These are phyloP conservation scores for Trichoderma pleuroti DNA, from an alignment of 2,329 filamentous ascomycete species.

Conservation along the genomic window DNA sequence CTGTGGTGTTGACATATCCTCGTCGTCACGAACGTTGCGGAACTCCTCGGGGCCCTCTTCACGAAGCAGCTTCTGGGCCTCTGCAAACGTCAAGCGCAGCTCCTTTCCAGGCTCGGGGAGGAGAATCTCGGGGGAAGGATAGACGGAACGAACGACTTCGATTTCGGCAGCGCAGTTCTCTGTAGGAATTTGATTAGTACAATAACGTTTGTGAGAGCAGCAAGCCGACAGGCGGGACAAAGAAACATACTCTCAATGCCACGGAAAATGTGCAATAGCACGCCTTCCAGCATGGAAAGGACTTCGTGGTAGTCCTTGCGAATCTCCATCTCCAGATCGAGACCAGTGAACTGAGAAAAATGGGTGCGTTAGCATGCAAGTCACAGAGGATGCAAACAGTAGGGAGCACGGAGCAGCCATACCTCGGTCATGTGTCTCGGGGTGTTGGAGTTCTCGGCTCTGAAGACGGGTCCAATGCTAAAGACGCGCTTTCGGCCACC, in stretches of 20 bases:
- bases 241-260: conserved; percentile 41
- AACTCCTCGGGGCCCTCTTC: conserved; percentile 67
- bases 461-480: conserved; percentile 76
- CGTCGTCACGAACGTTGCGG: conserved; percentile 66
- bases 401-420: not conserved
- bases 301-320: conserved; percentile 75
- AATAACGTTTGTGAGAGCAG: not conserved
- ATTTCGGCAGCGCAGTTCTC: conserved; percentile 67
- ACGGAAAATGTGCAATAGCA: conserved; percentile 76
- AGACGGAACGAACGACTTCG: conserved; percentile 66
- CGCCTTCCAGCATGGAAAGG: conserved; percentile 65
- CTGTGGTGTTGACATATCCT: conserved; percentile 76
- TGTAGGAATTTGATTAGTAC: conserved; percentile 13
- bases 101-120: conserved; percentile 72
- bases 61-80: conserved; percentile 73
- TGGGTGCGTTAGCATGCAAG: not conserved
- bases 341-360: conserved; percentile 65
- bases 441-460: conserved; percentile 83
- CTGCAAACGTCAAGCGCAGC: conserved; percentile 71
- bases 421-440: conserved; percentile 79
- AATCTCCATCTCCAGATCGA: conserved; percentile 90
- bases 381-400: not conserved
- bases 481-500: conserved; percentile 74
- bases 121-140: conserved; percentile 74
- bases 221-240: not conserved